Evolutionary conservation across 2,329 filamentous ascomycete species (phyloP).

Genomic region (Blastomyces emzantsi): DNA sequence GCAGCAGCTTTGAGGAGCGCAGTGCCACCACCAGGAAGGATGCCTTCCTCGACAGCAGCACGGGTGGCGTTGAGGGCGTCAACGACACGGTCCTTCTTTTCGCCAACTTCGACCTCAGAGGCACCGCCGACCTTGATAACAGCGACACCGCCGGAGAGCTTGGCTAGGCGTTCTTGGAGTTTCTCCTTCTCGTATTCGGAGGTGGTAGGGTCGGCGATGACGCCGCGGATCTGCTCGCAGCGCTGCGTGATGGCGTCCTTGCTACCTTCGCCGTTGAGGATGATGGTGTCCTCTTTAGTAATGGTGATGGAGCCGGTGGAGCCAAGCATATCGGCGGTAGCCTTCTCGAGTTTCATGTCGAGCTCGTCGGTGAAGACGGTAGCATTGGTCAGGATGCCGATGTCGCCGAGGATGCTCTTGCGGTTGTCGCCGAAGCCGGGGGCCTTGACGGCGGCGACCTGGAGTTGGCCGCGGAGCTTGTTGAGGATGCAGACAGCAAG

Average conservation of each 20-base stretch:
- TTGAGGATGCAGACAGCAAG: conserved; percentile 98
- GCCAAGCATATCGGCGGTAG: conserved; percentile 88
- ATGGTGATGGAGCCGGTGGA: conserved; percentile 98
- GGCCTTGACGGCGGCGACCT: conserved; percentile 97
- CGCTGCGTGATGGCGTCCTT: conserved; percentile 91
- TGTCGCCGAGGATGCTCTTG: conserved; percentile 97
- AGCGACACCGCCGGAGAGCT: conserved; percentile 96
- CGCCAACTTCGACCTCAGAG: conserved; percentile 95
- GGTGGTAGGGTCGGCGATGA: conserved; percentile 86
- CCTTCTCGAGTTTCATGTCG: conserved; percentile 98
- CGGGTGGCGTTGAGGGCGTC: conserved; percentile 97
- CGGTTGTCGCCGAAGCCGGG: conserved; percentile 99
- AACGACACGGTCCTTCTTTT: conserved; percentile 99
- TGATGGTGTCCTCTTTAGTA: conserved; percentile 99
- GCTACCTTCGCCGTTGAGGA: conserved; percentile 92
- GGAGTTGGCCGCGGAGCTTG: conserved; percentile 99
- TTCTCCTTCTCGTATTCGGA: conserved; percentile 99
- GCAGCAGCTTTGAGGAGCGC: conserved; percentile 93
- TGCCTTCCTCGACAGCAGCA: conserved; percentile 97
- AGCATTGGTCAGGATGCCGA: conserved; percentile 90
- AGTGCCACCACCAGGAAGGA: conserved; percentile 96
- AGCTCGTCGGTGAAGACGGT: conserved; percentile 98
- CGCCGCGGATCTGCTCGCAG: conserved; percentile 97
- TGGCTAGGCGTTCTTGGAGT: conserved; percentile 98
- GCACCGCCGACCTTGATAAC: conserved; percentile 98